Evolutionary conservation across 257 asterid genomes (phyloP).

Genomic region (Petunia secreta): DNA sequence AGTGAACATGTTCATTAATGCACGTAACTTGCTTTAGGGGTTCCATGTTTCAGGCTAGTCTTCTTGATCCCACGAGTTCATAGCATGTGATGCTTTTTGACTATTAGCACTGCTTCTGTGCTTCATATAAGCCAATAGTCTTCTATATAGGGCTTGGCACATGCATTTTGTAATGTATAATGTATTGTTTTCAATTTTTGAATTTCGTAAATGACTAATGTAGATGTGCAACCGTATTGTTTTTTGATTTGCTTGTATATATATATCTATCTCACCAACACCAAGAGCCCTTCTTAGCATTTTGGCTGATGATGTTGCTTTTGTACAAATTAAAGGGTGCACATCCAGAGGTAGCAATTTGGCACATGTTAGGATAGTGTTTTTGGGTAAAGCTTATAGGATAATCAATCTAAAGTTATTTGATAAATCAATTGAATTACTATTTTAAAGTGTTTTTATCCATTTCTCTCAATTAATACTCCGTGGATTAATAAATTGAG

Average conservation of each 20-base stretch:
- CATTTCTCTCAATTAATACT: too few species aligned
- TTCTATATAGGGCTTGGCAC: background rate
- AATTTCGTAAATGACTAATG: background rate
- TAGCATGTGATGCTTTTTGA: constrained; percentile 10
- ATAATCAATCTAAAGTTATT: too few species aligned
- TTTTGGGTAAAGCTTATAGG: too few species aligned
- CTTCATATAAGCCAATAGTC: background rate
- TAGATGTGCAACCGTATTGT: background rate
- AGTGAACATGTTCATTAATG: constrained; percentile 1
- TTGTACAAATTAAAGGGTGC: too few species aligned
- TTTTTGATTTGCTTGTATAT: background rate
- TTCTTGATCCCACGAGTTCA: background rate
- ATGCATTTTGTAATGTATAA: background rate
- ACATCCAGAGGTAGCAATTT: too few species aligned
- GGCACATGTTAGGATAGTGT: too few species aligned
- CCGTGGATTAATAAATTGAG: too few species aligned
- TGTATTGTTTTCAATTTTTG: background rate
- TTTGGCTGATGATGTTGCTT: too few species aligned
- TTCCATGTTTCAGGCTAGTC: background rate
- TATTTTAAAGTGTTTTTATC: too few species aligned
- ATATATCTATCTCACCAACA: too few species aligned
- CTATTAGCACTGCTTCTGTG: background rate
- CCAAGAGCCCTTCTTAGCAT: too few species aligned
- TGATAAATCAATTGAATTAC: too few species aligned
- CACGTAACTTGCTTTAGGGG: constrained; percentile 19